Percentiles rank a stretch among this genome's conserved stretches.
phyloP scores from a whole-genome alignment of 2,329 filamentous ascomycete species.

The Periconia macrospinosa region DNA sequence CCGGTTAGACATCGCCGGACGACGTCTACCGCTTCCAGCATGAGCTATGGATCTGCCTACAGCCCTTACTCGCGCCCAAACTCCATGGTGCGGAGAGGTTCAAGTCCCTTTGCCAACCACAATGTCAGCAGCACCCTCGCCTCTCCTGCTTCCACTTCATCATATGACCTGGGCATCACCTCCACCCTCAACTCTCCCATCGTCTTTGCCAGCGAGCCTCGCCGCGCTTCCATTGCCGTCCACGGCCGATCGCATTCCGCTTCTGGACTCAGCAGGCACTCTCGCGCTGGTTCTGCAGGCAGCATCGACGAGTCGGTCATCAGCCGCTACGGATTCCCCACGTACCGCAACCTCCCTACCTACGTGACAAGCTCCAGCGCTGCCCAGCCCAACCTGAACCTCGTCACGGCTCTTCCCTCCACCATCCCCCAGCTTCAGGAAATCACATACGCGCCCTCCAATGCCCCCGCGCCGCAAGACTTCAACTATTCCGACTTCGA shows the following conservation, averaged over 20 bases:
- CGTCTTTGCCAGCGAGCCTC: constrained; percentile 46
- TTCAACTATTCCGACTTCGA: constrained; percentile 41
- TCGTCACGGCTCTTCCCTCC: constrained; percentile 44
- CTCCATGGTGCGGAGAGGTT: constrained; percentile 48
- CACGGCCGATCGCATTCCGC: constrained; percentile 45
- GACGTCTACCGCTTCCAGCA: constrained; percentile 52
- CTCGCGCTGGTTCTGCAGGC: constrained; percentile 66
- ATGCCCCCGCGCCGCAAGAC: constrained; percentile 27
- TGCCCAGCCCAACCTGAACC: constrained; percentile 38
- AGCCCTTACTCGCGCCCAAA: constrained; percentile 53
- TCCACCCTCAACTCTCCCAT: constrained; percentile 67
- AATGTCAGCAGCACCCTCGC: constrained; percentile 42
- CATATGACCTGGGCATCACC: constrained; percentile 41
- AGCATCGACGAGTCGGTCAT: constrained; percentile 68
- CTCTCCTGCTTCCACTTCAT: constrained; percentile 49
- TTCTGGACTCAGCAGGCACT: constrained; percentile 23
- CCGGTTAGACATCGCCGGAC: constrained; percentile 60
- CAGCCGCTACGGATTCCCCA: constrained; percentile 78
- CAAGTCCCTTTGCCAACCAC: constrained; percentile 47
- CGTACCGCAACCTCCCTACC: constrained; percentile 74
- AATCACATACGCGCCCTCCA: constrained; percentile 28
- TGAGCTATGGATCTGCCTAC: constrained; percentile 46
- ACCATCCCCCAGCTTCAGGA: constrained; percentile 35
- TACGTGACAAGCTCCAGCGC: constrained; percentile 51
- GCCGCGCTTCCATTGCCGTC: constrained; percentile 42